A percentile compares a stretch with the other conserved stretches of the same genome.
These are phyloP conservation scores for Saccharomyces hybrid DNA, from an alignment of 1,139 yeast species.

Conservation along the genomic window DNA sequence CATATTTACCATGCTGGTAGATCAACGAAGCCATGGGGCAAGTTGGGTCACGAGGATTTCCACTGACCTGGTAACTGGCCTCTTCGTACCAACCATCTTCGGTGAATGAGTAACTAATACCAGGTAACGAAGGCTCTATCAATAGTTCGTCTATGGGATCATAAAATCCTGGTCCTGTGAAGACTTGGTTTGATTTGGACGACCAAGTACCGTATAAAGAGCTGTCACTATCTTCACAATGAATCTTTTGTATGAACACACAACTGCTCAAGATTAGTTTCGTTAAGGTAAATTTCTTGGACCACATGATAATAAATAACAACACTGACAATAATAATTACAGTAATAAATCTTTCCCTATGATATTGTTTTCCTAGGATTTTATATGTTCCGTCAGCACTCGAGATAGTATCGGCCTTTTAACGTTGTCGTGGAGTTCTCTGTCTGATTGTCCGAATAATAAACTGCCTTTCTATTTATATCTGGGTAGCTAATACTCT, in stretches of 20 bases:
- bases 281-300: not conserved
- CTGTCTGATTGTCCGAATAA: not conserved
- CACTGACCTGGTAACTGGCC: constrained; percentile 71
- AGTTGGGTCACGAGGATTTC: constrained; percentile 65
- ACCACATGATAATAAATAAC: not conserved
- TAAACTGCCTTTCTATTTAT: not conserved
- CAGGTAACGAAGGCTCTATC: constrained; percentile 93
- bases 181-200: constrained; percentile 85
- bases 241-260: not conserved
- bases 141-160: constrained; percentile 92
- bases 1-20: constrained; percentile 84
- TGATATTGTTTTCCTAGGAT: not conserved
- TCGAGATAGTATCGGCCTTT: not conserved
- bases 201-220: constrained; percentile 85
- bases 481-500: not conserved
- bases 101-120: constrained; percentile 86
- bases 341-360: not conserved
- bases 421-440: not conserved
- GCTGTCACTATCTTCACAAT: not conserved
- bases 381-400: not conserved
- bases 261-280: not conserved
- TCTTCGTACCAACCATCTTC: constrained; percentile 85
- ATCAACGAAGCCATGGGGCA: constrained; percentile 79
- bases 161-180: constrained; percentile 94
- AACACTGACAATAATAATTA: not conserved